Base-by-base conservation (phyloP, 176 grass and related monocot genomes). In the Thalia dealbata region DNA sequence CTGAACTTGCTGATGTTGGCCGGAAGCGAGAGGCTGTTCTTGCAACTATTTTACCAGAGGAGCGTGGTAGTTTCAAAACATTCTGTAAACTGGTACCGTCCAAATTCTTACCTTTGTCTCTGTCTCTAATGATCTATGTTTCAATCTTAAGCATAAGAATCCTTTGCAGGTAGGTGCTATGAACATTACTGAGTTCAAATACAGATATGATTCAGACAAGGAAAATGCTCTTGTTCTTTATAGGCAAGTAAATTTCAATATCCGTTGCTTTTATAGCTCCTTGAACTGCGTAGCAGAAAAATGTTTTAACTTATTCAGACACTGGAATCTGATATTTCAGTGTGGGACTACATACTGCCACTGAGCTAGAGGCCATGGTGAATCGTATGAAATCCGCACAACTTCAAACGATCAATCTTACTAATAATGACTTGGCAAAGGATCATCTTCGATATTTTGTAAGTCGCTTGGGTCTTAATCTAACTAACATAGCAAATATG, bases 131-230 rank as follows among this genome's bases (percentile, higher is more conserved):
- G 29, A 41, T 42, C 10, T 7, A 10, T 16, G 7, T 58, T 58
- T 58, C 22, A 8, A 58, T 58, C 21, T 11, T 65, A 19, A 42
- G 8, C 32, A 67, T 67, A n/a, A 21, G 64, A 67, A 30, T n/a
- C 15, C 18, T 48, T 73, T 93, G 79, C 77, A 99, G 95, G 90
- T 99, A 78, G 90, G 90, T 6, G 67, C 71, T 70, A 93, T 99
- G 90, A 99, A 99, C 82, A 99, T 99, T 69, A 99, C 95, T 18
- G 95, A 99, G 81, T 99, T 99, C 75, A 99, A 93, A 69, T 99
- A 99, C 80, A 91, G 90, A 93, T 99, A 99, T 54, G 90, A 93
- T 84, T 84, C 81, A 42, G 71, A 76, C 67, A 70, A 79, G 84
- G 81, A 88, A 80, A 78, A 82, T 84, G 90, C 87, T 65, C 95